Percentiles rank a stretch among this genome's conserved stretches.
Evolutionary conservation across 331 rosid species (phyloP).

Genomic region (Spiraea crenata): DNA sequence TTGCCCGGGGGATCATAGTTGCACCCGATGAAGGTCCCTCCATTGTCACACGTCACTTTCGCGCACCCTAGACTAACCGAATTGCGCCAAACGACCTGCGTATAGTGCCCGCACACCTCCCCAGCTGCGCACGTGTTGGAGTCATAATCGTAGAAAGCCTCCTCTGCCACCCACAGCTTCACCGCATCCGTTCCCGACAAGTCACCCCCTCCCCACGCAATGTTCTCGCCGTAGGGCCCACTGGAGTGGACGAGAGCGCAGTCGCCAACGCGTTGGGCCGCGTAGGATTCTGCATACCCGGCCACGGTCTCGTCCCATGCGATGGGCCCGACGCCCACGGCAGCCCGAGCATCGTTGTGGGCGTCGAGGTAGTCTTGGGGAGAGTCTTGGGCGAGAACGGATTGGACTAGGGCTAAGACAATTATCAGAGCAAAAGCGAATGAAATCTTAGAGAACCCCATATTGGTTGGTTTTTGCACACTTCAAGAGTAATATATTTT

Average conservation of each 20-base stretch:
- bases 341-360: conserved; percentile 8
- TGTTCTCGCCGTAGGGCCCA: conserved; percentile 39
- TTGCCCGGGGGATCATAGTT: conserved; percentile 45
- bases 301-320: too few species aligned
- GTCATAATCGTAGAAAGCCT: conserved; percentile 29
- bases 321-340: conserved; percentile 24
- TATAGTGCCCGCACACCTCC: conserved; percentile 35
- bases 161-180: conserved; percentile 36
- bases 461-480: neutral
- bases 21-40: conserved; percentile 30
- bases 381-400: neutral
- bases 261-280: too few species aligned
- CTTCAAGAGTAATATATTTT: too few species aligned
- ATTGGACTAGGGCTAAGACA: neutral
- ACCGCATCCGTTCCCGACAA: conserved; percentile 4
- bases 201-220: too few species aligned
- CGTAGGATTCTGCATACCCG: too few species aligned
- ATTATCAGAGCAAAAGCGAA: neutral
- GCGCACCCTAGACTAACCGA: conserved; percentile 40
- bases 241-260: conserved; percentile 35
- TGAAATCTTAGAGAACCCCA: neutral
- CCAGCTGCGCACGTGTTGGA: conserved; percentile 32
- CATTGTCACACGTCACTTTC: conserved; percentile 28
- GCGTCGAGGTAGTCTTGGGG: conserved; percentile 8
- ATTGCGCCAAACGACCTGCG: conserved; percentile 46